These are phyloP conservation scores for Podospora pseudocomata DNA, from an alignment of 495 filamentous ascomycete species.

Conservation along the genomic window DNA sequence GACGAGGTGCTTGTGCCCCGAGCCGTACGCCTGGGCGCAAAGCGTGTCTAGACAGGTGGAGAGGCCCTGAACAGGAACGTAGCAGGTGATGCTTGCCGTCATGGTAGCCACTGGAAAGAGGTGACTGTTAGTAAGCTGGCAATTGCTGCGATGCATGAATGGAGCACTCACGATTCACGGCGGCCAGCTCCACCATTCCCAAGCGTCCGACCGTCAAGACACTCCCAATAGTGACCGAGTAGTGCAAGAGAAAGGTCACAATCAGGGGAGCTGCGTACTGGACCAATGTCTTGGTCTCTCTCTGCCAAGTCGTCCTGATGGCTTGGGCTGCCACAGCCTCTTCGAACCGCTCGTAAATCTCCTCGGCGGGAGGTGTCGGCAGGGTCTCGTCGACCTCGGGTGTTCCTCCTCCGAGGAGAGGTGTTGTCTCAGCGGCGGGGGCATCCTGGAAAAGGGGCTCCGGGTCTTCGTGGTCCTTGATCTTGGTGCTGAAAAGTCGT, in stretches of 20 bases:
- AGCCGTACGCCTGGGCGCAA: slow-evolving; percentile 72
- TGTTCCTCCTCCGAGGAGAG: slow-evolving; percentile 25
- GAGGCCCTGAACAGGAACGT: slow-evolving; percentile 66
- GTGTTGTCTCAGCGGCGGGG: slow-evolving; percentile 36
- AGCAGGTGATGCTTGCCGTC: slow-evolving; percentile 72
- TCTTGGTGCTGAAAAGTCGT: slow-evolving; percentile 42
- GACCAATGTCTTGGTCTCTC: slow-evolving; percentile 65
- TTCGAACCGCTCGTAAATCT: slow-evolving; percentile 58
- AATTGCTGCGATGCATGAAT: too few species aligned
- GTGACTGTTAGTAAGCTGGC: slow-evolving; percentile 9
- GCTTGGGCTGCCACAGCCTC: slow-evolving; percentile 67
- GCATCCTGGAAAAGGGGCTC: slow-evolving; percentile 25
- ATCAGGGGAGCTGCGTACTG: slow-evolving; percentile 58
- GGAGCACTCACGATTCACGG: slow-evolving; percentile 49
- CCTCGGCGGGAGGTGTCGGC: slow-evolving; percentile 28
- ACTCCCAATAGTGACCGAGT: slow-evolving; percentile 64
- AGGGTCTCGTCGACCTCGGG: not conserved
- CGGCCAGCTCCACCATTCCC: slow-evolving; percentile 59
- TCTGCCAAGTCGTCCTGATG: slow-evolving; percentile 79
- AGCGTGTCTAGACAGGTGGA: slow-evolving; percentile 69
- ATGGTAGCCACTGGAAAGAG: slow-evolving; percentile 55
- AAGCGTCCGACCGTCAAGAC: slow-evolving; percentile 67
- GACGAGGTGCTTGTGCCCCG: slow-evolving; percentile 62
- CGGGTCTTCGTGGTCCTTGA: slow-evolving; percentile 56
- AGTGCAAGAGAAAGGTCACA: slow-evolving; percentile 69